phyloP scores from a whole-genome alignment of 345 rosid species.

The Boechera stricta region DNA sequence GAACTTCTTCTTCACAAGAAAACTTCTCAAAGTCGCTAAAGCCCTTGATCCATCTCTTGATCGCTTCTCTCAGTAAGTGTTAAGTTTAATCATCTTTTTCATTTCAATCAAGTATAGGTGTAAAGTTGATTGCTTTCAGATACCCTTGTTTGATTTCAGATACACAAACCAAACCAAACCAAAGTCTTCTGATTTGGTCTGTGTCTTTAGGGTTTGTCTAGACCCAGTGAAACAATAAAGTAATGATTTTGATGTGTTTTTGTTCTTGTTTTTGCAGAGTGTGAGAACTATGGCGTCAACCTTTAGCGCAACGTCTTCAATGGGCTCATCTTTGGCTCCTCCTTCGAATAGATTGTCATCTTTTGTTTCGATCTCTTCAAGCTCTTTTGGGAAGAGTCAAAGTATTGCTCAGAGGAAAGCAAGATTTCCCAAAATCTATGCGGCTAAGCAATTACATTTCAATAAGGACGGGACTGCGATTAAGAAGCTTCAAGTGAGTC shows the following conservation, averaged over 20 bases:
- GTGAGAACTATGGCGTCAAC: conserved; percentile 67
- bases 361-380: conserved; percentile 63
- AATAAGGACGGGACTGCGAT: conserved; percentile 89
- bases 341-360: conserved; percentile 74
- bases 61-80: conserved; percentile 28
- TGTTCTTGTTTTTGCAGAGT: conserved; percentile 6
- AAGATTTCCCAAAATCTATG: conserved; percentile 62
- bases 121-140: conserved; percentile 27
- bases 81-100: background rate
- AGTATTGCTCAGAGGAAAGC: conserved; percentile 55
- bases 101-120: background rate
- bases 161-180: background rate
- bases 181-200: conserved; percentile 19
- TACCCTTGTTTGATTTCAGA: background rate
- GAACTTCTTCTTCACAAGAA: conserved; percentile 25
- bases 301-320: conserved; percentile 66
- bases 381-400: conserved; percentile 56
- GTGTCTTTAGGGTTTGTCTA: background rate
- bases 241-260: background rate
- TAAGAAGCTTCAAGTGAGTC: conserved; percentile 81
- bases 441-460: conserved; percentile 90
- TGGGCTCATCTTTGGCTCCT: conserved; percentile 58
- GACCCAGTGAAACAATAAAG: conserved; percentile 5
- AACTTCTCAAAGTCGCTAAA: conserved; percentile 21
- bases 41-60: conserved; percentile 26